A percentile compares a stretch with the other conserved stretches of the same genome.
Conservation (phyloP, 164 flowering plant genomes). For the Liriodendron chinense region DNA sequence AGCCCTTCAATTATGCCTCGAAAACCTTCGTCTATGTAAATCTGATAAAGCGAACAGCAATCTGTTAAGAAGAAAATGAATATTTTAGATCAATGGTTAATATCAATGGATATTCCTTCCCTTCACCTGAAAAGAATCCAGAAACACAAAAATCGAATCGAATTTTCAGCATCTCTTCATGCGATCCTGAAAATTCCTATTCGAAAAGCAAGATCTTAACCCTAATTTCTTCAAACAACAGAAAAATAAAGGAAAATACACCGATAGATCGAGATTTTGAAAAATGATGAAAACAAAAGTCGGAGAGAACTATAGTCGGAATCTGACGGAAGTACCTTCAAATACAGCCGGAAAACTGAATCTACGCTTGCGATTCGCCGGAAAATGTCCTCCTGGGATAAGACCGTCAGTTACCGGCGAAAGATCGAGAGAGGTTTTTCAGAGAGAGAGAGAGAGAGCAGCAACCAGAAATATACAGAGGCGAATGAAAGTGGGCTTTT, state of each 20-base stretch:
- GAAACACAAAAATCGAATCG: not conserved
- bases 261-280: not conserved
- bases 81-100: not conserved
- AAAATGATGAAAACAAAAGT: not conserved
- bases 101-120: not conserved
- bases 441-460: not conserved
- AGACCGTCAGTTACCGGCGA: not conserved
- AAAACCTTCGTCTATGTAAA: not conserved
- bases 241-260: not conserved
- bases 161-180: not conserved
- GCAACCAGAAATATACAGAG: not conserved
- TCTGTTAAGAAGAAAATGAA: not conserved
- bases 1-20: no score
- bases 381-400: not conserved
- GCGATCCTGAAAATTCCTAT: not conserved
- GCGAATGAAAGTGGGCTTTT: slow-evolving; percentile 1
- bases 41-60: not conserved
- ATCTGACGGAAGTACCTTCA: no score
- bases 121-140: not conserved
- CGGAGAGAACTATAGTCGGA: not conserved
- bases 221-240: not conserved
- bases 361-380: not conserved
- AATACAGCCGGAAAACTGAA: not conserved
- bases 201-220: not conserved
- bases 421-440: not conserved